These are phyloP conservation scores for Aureobasidium leucospermi DNA, from an alignment of 2,329 filamentous ascomycete species.

Conservation along the genomic window DNA sequence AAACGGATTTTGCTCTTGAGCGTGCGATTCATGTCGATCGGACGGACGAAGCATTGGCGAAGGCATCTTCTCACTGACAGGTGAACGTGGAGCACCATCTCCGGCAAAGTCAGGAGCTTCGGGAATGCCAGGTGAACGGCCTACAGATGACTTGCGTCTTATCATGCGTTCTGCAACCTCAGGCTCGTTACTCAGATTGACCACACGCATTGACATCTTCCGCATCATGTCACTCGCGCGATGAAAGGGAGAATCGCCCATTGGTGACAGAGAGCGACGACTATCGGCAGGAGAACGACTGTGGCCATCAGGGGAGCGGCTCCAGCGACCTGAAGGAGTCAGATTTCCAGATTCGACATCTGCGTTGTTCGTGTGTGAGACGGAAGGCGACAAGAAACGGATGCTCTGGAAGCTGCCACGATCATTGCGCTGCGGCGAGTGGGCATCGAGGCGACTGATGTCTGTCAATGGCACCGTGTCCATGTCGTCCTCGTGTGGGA, in stretches of 20 bases:
- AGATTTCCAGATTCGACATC: constrained; percentile 53
- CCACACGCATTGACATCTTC: constrained; percentile 92
- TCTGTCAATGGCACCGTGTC: constrained; percentile 56
- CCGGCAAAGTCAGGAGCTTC: constrained; percentile 34
- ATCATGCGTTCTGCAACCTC: constrained; percentile 70
- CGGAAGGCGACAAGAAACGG: constrained; percentile 41
- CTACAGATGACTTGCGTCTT: constrained; percentile 53
- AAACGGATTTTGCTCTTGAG: constrained; percentile 59
- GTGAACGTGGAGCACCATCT: constrained; percentile 23
- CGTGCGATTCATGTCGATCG: constrained; percentile 15
- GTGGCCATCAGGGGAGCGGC: constrained; percentile 36
- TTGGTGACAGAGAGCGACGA: constrained; percentile 40
- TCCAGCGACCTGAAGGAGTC: constrained; percentile 49
- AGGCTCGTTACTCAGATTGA: constrained; percentile 91
- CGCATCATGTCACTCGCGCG: constrained; percentile 46
- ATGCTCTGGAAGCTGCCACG: constrained; percentile 44
- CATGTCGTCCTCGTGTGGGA: constrained; percentile 44
- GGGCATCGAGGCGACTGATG: constrained; percentile 31
- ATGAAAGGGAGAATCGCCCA: constrained; percentile 39
- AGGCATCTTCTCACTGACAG: constrained; percentile 25
- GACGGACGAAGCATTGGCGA: constrained; percentile 24
- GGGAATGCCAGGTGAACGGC: constrained; percentile 45
- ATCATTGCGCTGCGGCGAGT: constrained; percentile 36
- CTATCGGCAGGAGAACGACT: constrained; percentile 29
- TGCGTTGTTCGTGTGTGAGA: constrained; percentile 50